Percentiles rank a stretch among this genome's conserved stretches.
These are phyloP conservation scores for Dianthus caryophyllus DNA, from an alignment of 148 eudicot species.

Conservation along the genomic window DNA sequence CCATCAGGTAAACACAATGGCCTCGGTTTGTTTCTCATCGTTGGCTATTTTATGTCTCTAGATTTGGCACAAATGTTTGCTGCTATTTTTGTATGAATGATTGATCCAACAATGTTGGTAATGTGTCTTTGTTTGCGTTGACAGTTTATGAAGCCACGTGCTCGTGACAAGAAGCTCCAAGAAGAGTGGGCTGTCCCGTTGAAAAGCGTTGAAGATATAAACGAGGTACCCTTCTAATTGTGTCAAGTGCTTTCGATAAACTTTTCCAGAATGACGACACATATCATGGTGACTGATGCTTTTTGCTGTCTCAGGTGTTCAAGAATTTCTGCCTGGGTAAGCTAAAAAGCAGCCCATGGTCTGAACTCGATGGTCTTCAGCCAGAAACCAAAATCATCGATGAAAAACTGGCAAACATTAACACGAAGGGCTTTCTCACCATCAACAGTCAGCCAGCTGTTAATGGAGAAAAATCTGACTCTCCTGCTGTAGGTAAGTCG, in stretches of 20 bases:
- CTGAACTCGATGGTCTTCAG: conserved; percentile 94
- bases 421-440: conserved; percentile 80
- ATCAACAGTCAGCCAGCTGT: conserved; percentile 97
- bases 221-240: conserved; percentile 45
- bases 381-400: conserved; percentile 87
- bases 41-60: neutral
- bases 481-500: conserved; percentile 71
- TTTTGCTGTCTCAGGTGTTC: conserved; percentile 56
- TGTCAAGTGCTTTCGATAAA: neutral
- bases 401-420: conserved; percentile 60
- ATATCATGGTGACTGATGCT: conserved; percentile 4
- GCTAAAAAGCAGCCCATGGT: conserved; percentile 90
- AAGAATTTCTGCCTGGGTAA: conserved; percentile 71
- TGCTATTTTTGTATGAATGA: neutral
- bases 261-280: neutral
- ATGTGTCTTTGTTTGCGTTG: conserved; percentile 12
- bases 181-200: conserved; percentile 89
- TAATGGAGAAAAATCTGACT: conserved; percentile 80
- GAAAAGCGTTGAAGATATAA: conserved; percentile 60
- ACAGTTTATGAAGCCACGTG: conserved; percentile 88
- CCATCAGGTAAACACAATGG: conserved; percentile 57
- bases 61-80: neutral
- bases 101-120: neutral
- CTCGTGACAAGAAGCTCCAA: conserved; percentile 82
- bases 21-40: neutral